These are phyloP conservation scores for Aspergillus puulaauensis DNA, from an alignment of 2,329 filamentous ascomycete species.

Conservation along the genomic window DNA sequence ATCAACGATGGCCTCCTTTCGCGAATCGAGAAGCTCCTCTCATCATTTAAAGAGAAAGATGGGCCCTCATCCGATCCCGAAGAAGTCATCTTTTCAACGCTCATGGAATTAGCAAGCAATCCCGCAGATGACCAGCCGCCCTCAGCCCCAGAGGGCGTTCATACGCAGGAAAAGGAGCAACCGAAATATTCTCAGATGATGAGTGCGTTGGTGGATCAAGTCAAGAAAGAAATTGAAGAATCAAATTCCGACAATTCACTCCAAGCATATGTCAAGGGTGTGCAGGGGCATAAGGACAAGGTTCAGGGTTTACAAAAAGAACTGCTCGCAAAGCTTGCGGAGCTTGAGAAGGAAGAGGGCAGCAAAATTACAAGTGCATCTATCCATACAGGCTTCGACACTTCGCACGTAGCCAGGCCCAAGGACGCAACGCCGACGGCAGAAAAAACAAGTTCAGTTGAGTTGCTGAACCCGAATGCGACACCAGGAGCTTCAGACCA, in stretches of 20 bases:
- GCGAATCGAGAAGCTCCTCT: conserved; percentile 78
- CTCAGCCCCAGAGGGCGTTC: conserved; percentile 73
- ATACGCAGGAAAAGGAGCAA: conserved; percentile 70
- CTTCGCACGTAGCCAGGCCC: conserved; percentile 72
- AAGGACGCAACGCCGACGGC: conserved; percentile 46
- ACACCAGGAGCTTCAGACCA: conserved; percentile 46
- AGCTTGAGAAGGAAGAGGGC: conserved; percentile 80
- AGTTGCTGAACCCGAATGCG: conserved; percentile 71
- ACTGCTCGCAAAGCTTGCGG: conserved; percentile 69
- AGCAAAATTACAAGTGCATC: conserved; percentile 93
- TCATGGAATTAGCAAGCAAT: conserved; percentile 77
- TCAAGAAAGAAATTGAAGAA: conserved; percentile 81
- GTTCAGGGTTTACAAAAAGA: conserved; percentile 76
- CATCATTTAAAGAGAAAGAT: conserved; percentile 71
- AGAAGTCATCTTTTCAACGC: conserved; percentile 81
- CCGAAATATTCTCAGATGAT: conserved; percentile 97
- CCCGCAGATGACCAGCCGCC: conserved; percentile 74
- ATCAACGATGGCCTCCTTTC: conserved; percentile 88
- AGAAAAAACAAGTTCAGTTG: conserved; percentile 50
- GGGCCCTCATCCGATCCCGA: conserved; percentile 65
- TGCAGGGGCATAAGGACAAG: conserved; percentile 73
- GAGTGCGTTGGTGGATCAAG: conserved; percentile 90
- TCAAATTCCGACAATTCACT: conserved; percentile 68
- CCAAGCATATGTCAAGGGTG: conserved; percentile 73
- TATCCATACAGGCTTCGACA: conserved; percentile 87